Conservation (phyloP, 129 eudicot species). For the Silybum marianum region DNA sequence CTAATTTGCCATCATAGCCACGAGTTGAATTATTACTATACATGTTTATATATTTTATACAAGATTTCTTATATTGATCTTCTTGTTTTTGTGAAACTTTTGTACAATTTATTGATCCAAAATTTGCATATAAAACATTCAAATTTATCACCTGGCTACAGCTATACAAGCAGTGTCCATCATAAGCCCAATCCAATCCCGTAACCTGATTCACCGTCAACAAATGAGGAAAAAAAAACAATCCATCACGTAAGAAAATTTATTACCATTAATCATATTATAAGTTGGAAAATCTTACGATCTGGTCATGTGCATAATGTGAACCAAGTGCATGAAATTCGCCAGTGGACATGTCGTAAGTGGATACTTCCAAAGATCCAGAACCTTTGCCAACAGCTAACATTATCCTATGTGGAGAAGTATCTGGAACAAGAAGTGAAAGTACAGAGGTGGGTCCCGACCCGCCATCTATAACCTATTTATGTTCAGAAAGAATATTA, state of each 20-base stretch:
- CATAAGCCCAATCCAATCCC: constrained; percentile 92
- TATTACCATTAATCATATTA: constrained; percentile 6
- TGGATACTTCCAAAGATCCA: constrained; percentile 70
- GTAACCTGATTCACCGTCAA: constrained; percentile 60
- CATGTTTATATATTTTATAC: background rate
- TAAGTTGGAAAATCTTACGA: constrained; percentile 51
- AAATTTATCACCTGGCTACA: constrained; percentile 75
- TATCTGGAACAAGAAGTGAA: constrained; percentile 53
- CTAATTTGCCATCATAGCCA: constrained; percentile 14
- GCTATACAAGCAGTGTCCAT: constrained; percentile 85
- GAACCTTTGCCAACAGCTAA: constrained; percentile 95
- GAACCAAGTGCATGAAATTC: constrained; percentile 46
- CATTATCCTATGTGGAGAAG: constrained; percentile 43
- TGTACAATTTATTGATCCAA: background rate
- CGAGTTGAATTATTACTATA: background rate
- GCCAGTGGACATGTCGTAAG: constrained; percentile 41
- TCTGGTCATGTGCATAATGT: constrained; percentile 57
- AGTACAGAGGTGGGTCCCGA: constrained; percentile 61
- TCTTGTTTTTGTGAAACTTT: background rate
- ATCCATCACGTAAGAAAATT: background rate
- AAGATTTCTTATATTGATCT: background rate
- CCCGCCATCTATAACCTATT: constrained; percentile 53
- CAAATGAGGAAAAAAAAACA: background rate
- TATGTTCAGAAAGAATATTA: constrained; percentile 17
- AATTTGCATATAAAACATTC: background rate